These are phyloP conservation scores for Aspergillus sp. DNA, from an alignment of 2,329 filamentous ascomycete genomes.

Conservation along the genomic window DNA sequence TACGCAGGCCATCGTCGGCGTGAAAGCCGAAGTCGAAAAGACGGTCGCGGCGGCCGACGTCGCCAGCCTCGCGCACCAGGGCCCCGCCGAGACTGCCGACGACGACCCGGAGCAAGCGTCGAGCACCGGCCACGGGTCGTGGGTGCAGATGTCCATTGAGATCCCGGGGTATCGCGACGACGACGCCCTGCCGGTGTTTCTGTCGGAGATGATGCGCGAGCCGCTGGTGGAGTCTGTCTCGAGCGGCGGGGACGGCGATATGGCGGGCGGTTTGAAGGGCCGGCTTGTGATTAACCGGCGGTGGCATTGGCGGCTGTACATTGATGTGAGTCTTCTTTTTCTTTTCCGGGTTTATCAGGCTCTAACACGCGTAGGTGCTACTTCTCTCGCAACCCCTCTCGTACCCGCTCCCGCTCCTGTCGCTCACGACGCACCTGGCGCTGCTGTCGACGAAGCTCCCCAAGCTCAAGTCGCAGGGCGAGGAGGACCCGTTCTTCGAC, in stretches of 20 bases:
- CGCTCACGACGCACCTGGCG: constrained; percentile 88
- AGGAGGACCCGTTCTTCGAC: constrained; percentile 96
- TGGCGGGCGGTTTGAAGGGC: constrained; percentile 65
- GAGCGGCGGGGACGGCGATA: constrained; percentile 69
- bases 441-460: constrained; percentile 84
- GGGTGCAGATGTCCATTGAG: constrained; percentile 89
- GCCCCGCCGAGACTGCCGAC: constrained; percentile 20
- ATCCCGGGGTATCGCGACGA: constrained; percentile 89
- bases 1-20: constrained; percentile 90
- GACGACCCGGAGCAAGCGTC: constrained; percentile 24
- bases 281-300: constrained; percentile 81
- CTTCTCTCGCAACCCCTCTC: constrained; percentile 90
- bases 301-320: constrained; percentile 95
- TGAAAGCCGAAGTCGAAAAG: constrained; percentile 91
- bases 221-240: constrained; percentile 69
- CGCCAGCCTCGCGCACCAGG: constrained; percentile 35
- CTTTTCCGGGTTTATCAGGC: not conserved
- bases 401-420: constrained; percentile 89
- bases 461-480: constrained; percentile 77
- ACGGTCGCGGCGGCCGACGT: constrained; percentile 46
- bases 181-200: constrained; percentile 81
- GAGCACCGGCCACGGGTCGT: constrained; percentile 56
- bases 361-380: constrained; percentile 61
- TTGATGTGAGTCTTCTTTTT: constrained; percentile 67
- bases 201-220: constrained; percentile 85